Evolutionary conservation across 2,329 filamentous ascomycete genomes (phyloP), one percentile per base, ranked within the genome.

Genomic region (Ceratocystis harringtonii): DNA sequence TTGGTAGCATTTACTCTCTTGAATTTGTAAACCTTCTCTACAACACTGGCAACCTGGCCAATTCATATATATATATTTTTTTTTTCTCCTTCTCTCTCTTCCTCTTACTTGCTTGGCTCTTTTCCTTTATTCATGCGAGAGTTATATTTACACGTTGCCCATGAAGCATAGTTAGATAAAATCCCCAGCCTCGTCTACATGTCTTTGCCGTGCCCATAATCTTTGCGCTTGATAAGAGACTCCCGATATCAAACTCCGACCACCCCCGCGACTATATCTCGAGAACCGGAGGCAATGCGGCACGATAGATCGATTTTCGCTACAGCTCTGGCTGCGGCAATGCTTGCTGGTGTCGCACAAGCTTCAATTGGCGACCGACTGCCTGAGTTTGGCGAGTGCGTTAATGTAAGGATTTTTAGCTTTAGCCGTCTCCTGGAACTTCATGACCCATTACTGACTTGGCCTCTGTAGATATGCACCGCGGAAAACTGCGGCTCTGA

Each of bases 331-430:
- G 66, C 66, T 45, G 28, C 61, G 19, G 50, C 48, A 15, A 15
- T 61, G 36, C 36, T 67, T 58, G 63, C 66, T 43, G 71, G 70
- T 63, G 74, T 75, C n/a, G 79, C 78, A 17, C 75, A 79, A 64
- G 94, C 91, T 32, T 96, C 92, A 3, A 71, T 85, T 61, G 94
- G 94, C 69, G 94, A 99, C 75, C 82, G 84, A 65, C 79, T 96
- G 67, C 90, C 90, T 19, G 91, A 95, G 72, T 99, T 99, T 74
- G 82, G 81, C 72, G 80, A 91, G 74, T 99, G 94, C 74, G 84
- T 97, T 64, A 77, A 90, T 79, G 92, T 95, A 68, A 68, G 70
- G 68, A 63, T 5, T 25, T 50, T 15, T 4, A 12, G 8, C 15
- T 22, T 17, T n/a, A 22, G 3, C 22, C 5, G 52, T 5, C 15